A percentile compares a stretch with the other conserved stretches of the same genome.
phyloP scores from a whole-genome alignment of 257 asterid genomes.

The Solanum gracilifrons region DNA sequence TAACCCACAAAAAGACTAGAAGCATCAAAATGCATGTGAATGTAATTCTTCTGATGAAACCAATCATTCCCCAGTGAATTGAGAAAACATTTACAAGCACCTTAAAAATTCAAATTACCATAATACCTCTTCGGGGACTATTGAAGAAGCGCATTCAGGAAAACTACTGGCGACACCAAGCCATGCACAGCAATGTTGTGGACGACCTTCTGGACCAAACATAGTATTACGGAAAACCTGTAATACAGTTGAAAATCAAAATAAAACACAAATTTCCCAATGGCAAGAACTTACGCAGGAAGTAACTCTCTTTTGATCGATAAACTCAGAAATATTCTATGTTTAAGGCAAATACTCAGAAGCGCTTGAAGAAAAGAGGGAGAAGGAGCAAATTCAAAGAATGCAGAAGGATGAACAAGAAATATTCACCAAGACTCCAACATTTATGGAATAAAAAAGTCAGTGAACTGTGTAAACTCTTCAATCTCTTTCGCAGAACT shows the following conservation, averaged over 20 bases:
- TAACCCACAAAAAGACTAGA: not conserved
- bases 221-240: conserved; percentile 97
- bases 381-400: not conserved
- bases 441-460: not conserved
- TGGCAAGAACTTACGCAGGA: not conserved
- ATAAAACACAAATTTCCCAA: not conserved
- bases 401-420: not conserved
- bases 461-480: not conserved
- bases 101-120: not conserved
- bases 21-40: not conserved
- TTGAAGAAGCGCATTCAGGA: conserved; percentile 89
- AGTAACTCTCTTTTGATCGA: not conserved
- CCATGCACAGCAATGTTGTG: conserved; percentile 99
- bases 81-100: not conserved
- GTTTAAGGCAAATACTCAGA: not conserved
- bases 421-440: not conserved
- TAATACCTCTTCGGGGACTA: conserved; percentile 91
- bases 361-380: not conserved
- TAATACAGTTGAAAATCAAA: conserved; percentile 13
- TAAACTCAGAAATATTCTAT: not conserved
- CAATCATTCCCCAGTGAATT: not conserved
- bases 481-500: conserved; percentile 14
- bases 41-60: not conserved
- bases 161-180: conserved; percentile 99
- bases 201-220: conserved; percentile 99